These are phyloP conservation scores for Colletotrichum sojae DNA, from an alignment of 2,329 filamentous ascomycete genomes.

Conservation along the genomic window DNA sequence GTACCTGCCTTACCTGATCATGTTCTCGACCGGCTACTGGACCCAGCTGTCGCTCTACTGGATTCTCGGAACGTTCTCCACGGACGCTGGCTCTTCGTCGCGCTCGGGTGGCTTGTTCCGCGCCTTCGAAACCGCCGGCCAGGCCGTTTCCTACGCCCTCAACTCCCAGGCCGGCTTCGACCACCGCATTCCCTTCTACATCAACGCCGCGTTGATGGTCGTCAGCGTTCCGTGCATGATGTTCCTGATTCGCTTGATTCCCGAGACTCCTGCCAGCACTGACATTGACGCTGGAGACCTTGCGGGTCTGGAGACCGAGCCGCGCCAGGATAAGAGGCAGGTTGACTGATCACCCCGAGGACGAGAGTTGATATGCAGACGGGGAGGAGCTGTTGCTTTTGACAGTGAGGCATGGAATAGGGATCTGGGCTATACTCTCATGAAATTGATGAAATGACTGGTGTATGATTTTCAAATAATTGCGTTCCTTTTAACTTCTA, in stretches of 20 bases:
- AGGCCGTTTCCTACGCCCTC: conserved; percentile 49
- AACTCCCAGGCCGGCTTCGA: conserved; percentile 44
- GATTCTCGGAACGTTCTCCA: conserved; percentile 54
- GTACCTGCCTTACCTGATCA: conserved; percentile 29
- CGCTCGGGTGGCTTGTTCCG: conserved; percentile 49
- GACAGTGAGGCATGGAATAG: no score
- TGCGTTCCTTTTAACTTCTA: no score
- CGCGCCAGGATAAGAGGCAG: not conserved
- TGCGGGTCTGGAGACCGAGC: not conserved
- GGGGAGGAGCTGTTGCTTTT: no score
- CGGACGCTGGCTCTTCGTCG: conserved; percentile 49
- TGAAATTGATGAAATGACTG: no score
- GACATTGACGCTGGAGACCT: conserved; percentile 29
- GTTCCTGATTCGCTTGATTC: conserved; percentile 25
- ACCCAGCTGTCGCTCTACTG: conserved; percentile 49
- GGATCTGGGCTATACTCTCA: no score
- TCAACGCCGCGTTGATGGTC: conserved; percentile 18
- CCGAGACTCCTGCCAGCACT: conserved; percentile 19
- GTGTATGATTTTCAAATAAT: no score
- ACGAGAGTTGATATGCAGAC: no score
- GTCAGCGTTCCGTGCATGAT: conserved; percentile 26
- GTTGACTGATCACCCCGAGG: no score
- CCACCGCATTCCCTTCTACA: conserved; percentile 7
- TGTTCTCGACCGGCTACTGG: conserved; percentile 30
- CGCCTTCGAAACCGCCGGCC: conserved; percentile 48